Conservation (phyloP, 2,329 filamentous ascomycete genomes). For the Coniochaeta pulveracea region DNA sequence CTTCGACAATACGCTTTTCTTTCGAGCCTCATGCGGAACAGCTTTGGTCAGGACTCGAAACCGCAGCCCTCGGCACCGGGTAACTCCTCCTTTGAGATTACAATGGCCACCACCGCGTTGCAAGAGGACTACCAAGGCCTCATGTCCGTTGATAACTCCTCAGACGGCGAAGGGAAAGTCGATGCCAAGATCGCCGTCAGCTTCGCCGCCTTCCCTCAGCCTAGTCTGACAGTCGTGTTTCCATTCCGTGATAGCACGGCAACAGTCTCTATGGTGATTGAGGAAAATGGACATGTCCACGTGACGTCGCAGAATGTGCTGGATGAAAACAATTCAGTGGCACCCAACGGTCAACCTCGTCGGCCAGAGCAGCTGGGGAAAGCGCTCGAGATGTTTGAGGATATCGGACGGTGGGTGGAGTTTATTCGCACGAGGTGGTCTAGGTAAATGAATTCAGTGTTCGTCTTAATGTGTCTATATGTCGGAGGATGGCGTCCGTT, state of each 20-base stretch:
- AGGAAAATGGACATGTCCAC: slow-evolving; percentile 45
- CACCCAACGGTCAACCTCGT: slow-evolving; percentile 22
- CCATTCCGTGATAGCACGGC: slow-evolving; percentile 35
- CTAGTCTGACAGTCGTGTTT: slow-evolving; percentile 40
- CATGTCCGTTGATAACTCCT: slow-evolving; percentile 4
- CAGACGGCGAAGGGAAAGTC: slow-evolving; percentile 2
- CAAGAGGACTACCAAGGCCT: slow-evolving; percentile 15
- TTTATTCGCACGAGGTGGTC: slow-evolving; percentile 31
- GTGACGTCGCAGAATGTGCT: slow-evolving; percentile 48
- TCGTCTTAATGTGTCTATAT: too few species aligned
- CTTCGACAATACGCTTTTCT: slow-evolving; percentile 68
- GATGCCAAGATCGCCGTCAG: slow-evolving; percentile 31
- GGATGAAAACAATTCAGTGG: slow-evolving; percentile 13
- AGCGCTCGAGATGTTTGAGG: slow-evolving; percentile 36
- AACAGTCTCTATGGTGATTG: slow-evolving; percentile 46
- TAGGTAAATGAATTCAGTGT: too few species aligned
- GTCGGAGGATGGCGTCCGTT: too few species aligned
- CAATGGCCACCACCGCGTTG: slow-evolving; percentile 12
- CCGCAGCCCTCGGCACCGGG: slow-evolving; percentile 9
- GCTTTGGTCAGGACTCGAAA: slow-evolving; percentile 33
- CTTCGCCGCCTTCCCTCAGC: slow-evolving; percentile 36
- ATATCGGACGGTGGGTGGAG: slow-evolving; percentile 41
- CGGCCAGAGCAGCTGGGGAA: slow-evolving; percentile 30
- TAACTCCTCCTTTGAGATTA: slow-evolving; percentile 5
- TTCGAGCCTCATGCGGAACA: slow-evolving; percentile 50